These are phyloP conservation scores for Lentinula sp. DNA, from an alignment of 768 basidiomycete species.

Conservation along the genomic window DNA sequence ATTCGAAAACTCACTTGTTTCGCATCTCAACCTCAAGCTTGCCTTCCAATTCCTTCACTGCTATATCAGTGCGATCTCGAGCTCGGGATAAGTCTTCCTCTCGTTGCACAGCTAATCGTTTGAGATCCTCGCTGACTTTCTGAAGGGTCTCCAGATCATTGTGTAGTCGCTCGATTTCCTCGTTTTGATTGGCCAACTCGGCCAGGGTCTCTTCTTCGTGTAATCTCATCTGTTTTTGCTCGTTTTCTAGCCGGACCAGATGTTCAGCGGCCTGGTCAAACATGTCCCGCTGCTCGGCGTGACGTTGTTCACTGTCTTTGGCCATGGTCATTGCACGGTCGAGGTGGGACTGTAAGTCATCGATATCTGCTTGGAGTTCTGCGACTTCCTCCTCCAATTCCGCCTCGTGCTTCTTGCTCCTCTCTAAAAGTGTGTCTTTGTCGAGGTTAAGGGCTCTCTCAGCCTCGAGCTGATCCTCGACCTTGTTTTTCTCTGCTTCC, in stretches of 20 bases:
- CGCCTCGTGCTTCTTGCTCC: slow-evolving; percentile 79
- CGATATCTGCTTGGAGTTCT: slow-evolving; percentile 76
- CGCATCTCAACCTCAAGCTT: slow-evolving; percentile 63
- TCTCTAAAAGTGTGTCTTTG: slow-evolving; percentile 76
- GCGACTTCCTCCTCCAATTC: slow-evolving; percentile 83
- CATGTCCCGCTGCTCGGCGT: slow-evolving; percentile 60
- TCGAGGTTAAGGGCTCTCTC: slow-evolving; percentile 77
- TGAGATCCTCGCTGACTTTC: slow-evolving; percentile 63
- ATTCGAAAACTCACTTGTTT: slow-evolving; percentile 43
- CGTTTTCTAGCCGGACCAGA: slow-evolving; percentile 72
- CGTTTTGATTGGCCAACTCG: slow-evolving; percentile 51
- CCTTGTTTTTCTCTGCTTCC: slow-evolving; percentile 76
- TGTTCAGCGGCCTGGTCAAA: slow-evolving; percentile 87
- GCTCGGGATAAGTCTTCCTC: slow-evolving; percentile 73
- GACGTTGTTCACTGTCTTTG: slow-evolving; percentile 76
- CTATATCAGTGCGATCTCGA: slow-evolving; percentile 68
- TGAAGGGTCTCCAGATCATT: slow-evolving; percentile 56
- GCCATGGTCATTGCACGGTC: slow-evolving; percentile 73
- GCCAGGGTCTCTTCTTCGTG: slow-evolving; percentile 61
- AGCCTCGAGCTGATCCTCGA: slow-evolving; percentile 76
- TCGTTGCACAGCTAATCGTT: slow-evolving; percentile 61
- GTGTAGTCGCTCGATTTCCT: slow-evolving; percentile 53
- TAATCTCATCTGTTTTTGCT: slow-evolving; percentile 60
- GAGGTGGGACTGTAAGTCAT: slow-evolving; percentile 79
- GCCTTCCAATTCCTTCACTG: slow-evolving; percentile 61